Base-by-base conservation (phyloP, 106 monocot genomes). In the Alisma plantagoaquatica region DNA sequence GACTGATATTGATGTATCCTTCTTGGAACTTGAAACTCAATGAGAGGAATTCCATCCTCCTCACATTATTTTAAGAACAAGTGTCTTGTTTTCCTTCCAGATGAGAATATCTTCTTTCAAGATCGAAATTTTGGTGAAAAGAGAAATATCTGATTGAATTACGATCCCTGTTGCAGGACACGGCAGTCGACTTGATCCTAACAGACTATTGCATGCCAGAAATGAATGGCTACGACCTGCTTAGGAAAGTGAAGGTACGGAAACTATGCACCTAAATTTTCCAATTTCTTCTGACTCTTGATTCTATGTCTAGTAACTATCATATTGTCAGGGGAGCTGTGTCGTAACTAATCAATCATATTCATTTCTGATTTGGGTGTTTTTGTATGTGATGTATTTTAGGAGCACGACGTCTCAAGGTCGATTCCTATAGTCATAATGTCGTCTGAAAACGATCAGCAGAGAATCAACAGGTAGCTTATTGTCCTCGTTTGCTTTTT, bases 201-300 rank as follows among this genome's bases (percentile, higher is more conserved):
- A 91, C 84, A 12, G 84, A 91, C 56, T 91, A 91, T 38, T 91
- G 77, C 29, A 91, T 91, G 91, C 91, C 91, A 31, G 84, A 75
- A 57, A 91, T 91, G 84, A 91, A 74, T 46, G 91, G 91, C 18
- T 81, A 91, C 52, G 91, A 91, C 26, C 80, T 91, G 20, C 81
- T 91, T 2, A 75, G 74, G 62, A 66, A 63, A n/a, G 72, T 91
- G 44, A 91, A 91, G 77, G 91, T 91, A 59, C 16, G 14, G 20
- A 7, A 14, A 9, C 32, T 29, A 11, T 31, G 17, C 1, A 18
- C 1, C 14, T 24, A 10, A 25, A 19, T 52, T 2, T 15, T 10
- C 45, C 17, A 2, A 23, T 15, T 56, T 17, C 14, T 62, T 23
- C 24, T n/a, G n/a, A 9, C 2, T 23, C 2, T 19, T 14, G 49